phyloP scores from a whole-genome alignment of 371 early-diverging fungal species.

The Apophysomyces sp. region DNA sequence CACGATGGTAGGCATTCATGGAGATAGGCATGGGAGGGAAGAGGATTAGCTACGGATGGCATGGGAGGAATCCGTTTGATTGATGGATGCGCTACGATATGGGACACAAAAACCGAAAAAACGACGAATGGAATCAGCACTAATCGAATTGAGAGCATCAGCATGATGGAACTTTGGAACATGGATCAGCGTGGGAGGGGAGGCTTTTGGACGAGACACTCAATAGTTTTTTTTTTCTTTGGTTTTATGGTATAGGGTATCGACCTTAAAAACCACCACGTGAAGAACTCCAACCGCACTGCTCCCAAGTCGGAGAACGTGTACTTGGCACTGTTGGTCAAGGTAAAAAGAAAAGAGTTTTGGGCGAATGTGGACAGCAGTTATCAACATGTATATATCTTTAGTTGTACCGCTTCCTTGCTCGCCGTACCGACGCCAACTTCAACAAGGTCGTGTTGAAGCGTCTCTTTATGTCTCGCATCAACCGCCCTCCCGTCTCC shows the following conservation, averaged over 20 bases:
- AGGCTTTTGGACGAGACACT: no score
- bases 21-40: neutral
- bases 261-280: slow-evolving; percentile 94
- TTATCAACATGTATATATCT: neutral
- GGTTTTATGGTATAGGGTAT: slow-evolving; percentile 73
- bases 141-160: no score
- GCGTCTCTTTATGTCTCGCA: slow-evolving; percentile 97
- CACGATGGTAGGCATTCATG: neutral
- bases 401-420: slow-evolving; percentile 97
- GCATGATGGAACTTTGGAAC: no score
- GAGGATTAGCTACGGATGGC: neutral
- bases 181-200: no score
- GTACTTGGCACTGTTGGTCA: slow-evolving; percentile 90
- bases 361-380: neutral
- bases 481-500: slow-evolving; percentile 95
- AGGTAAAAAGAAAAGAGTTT: slow-evolving; percentile 54
- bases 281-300: slow-evolving; percentile 82
- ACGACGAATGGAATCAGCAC: no score
- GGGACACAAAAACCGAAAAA: no score
- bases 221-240: neutral
- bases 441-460: slow-evolving; percentile 99
- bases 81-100: no score
- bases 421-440: slow-evolving; percentile 95
- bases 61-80: neutral
- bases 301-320: slow-evolving; percentile 90